Percentiles rank a stretch among this genome's conserved stretches.
phyloP scores from a whole-genome alignment of 306 rosid genomes.

The Lathyrus sativus region DNA sequence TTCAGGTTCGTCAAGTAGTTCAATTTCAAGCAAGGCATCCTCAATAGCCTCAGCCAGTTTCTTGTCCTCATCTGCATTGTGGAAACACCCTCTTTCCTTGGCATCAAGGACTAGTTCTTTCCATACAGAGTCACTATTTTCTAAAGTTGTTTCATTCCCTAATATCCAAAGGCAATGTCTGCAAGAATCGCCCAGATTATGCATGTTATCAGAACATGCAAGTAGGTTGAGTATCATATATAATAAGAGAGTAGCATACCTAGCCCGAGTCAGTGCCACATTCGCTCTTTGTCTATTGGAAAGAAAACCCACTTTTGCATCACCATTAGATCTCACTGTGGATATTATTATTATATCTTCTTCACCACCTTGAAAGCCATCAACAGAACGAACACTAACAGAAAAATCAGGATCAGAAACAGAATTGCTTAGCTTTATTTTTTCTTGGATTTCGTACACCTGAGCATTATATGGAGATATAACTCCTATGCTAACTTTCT shows the following conservation, averaged over 20 bases:
- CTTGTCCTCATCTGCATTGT: slow-evolving; percentile 54
- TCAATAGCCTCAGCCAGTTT: slow-evolving; percentile 43
- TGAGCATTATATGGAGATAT: slow-evolving; percentile 69
- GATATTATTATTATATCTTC: slow-evolving; percentile 58
- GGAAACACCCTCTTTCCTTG: slow-evolving; percentile 45
- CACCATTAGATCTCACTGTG: slow-evolving; percentile 48
- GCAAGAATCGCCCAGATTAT: neutral
- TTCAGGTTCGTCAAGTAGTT: slow-evolving; percentile 23
- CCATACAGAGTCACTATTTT: slow-evolving; percentile 46
- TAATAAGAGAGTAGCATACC: slow-evolving; percentile 39
- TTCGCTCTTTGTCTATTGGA: slow-evolving; percentile 56
- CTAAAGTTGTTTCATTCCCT: slow-evolving; percentile 57
- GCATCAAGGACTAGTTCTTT: slow-evolving; percentile 49
- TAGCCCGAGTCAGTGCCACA: slow-evolving; percentile 67
- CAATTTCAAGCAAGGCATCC: slow-evolving; percentile 38
- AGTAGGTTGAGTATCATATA: neutral
- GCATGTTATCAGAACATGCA: neutral
- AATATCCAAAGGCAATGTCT: slow-evolving; percentile 60
- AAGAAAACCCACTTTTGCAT: slow-evolving; percentile 58
- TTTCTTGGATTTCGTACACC: slow-evolving; percentile 53
- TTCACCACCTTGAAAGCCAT: slow-evolving; percentile 81
- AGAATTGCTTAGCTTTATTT: slow-evolving; percentile 31
- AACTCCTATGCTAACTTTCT: slow-evolving; percentile 61
- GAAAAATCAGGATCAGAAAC: slow-evolving; percentile 39
- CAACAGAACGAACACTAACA: slow-evolving; percentile 59